Evolutionary conservation across 1,139 yeast species (phyloP).

Genomic region (Taphrina pruni): DNA sequence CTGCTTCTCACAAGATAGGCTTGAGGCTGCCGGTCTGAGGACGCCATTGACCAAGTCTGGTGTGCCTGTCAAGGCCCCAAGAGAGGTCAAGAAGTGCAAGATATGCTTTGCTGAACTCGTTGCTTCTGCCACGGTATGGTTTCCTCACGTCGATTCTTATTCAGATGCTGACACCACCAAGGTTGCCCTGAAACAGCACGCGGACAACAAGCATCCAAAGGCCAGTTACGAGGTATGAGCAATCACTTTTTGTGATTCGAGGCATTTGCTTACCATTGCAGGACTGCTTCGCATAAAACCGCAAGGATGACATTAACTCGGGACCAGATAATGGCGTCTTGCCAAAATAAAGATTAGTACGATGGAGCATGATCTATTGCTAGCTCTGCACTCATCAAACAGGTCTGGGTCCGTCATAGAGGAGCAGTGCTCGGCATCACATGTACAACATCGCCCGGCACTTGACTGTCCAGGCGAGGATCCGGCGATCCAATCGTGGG

Average conservation of each 20-base stretch:
- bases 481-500: no score
- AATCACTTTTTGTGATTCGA: neutral
- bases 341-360: no score
- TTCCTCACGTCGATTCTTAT: neutral
- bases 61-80: constrained; percentile 39
- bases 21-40: constrained; percentile 34
- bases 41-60: constrained; percentile 35
- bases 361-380: no score
- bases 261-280: neutral
- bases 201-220: constrained; percentile 40
- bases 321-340: no score
- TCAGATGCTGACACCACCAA: neutral
- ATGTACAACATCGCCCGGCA: no score
- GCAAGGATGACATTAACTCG: no score
- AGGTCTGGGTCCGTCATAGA: no score
- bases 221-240: constrained; percentile 25
- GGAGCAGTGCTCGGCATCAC: no score
- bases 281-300: constrained; percentile 23
- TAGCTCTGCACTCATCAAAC: no score
- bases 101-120: constrained; percentile 34
- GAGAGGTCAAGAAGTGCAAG: constrained; percentile 39
- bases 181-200: constrained; percentile 30
- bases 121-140: constrained; percentile 22
- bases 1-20: constrained; percentile 1
- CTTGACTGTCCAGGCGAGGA: no score